Evolutionary conservation across 345 rosid species (phyloP), one percentile per base, ranked within the genome.

Genomic region (Turnera subulata): DNA sequence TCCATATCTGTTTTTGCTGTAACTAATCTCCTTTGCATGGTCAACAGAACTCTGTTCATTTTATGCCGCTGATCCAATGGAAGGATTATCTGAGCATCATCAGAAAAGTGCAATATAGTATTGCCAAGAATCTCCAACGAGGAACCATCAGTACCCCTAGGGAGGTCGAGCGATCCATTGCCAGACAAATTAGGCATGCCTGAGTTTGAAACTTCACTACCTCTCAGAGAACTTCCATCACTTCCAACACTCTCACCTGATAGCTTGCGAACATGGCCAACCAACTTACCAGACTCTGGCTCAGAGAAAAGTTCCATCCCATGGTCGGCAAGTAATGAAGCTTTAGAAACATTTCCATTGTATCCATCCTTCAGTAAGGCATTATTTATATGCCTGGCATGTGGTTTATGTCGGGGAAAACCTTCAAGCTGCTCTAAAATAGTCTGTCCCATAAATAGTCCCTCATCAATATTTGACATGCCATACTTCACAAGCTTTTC

Each of bases 1-100:
- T 94, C 97, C 97, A 94, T 84, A 68, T 94, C 97, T 38, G 95
- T 85, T 78, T 84, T 94, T 59, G 93, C 82, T 65, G 92, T 82
- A 64, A 77, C 79, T 70, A 94, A 75, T 66, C 96, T 81, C 65
- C 76, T 83, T 64, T 85, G 86, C 83, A 85, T 84, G 59, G 86
- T 70, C 56, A 75, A 62, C 50, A 94, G 82, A 75, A 80, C 77
- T 73, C 95, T 88, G 62, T 73, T 85, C 82, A 94, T 60, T 73
- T 84, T 94, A 55, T 79, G 82, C 22, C 78, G 96, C 67, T 85
- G 93, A 73, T 94, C 95, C 73, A 71, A 57, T 1, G 97, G 97
- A 61, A 94, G 85, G 61, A 86, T 58, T 55, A 90, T 62, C 59
- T 84, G 90, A 56, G 79, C 79, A 65, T 75, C 83, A 62, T 84